phyloP scores from a whole-genome alignment of 2,329 filamentous ascomycete genomes.

The Colletotrichum filicis region DNA sequence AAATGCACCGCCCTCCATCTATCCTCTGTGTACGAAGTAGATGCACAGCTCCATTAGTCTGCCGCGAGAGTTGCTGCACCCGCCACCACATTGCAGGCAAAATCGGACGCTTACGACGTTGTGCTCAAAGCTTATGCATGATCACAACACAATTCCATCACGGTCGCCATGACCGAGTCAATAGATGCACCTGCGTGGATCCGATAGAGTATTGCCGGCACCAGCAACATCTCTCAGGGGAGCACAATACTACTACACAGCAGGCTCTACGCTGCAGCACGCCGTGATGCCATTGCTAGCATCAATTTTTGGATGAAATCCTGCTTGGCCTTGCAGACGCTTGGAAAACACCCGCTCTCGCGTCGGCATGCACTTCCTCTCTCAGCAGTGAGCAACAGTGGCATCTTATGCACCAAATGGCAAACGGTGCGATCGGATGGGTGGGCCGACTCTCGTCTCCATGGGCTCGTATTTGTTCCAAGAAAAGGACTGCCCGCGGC shows the following conservation, averaged over 20 bases:
- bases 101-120: background rate
- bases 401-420: background rate
- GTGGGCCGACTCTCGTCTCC: slow-evolving; percentile 22
- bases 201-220: background rate
- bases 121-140: slow-evolving; percentile 7
- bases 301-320: background rate
- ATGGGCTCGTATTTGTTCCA: slow-evolving; percentile 32
- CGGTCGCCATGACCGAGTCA: background rate
- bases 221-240: background rate
- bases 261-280: background rate
- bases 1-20: background rate
- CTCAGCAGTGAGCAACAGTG: background rate
- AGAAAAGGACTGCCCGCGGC: slow-evolving; percentile 30
- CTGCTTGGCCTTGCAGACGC: background rate
- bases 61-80: background rate
- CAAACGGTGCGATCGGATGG: slow-evolving; percentile 13
- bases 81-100: background rate
- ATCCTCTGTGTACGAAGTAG: background rate
- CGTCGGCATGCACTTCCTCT: background rate
- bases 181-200: background rate
- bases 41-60: background rate
- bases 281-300: background rate
- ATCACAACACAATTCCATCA: no score
- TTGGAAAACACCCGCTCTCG: background rate
- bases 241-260: background rate